Evolutionary conservation across 2,329 filamentous ascomycete genomes (phyloP).

Genomic region (Lachnellula subtilissima): DNA sequence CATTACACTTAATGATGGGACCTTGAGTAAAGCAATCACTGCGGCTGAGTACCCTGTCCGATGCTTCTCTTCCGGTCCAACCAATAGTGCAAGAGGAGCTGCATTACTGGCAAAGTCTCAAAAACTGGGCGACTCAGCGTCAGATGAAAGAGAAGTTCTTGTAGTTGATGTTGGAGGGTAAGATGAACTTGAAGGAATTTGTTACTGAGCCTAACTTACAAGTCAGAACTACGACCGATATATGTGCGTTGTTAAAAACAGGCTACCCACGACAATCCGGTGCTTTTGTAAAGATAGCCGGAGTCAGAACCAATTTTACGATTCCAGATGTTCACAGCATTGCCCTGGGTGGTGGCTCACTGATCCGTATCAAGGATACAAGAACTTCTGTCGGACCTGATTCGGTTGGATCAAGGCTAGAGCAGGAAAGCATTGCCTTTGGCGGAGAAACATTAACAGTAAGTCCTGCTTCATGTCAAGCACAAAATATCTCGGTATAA

Average conservation of each 20-base stretch:
- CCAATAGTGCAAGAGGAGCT: slow-evolving; percentile 59
- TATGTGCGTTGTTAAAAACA: slow-evolving; percentile 51
- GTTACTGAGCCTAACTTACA: slow-evolving; percentile 4
- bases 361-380: slow-evolving; percentile 38
- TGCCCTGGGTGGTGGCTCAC: slow-evolving; percentile 51
- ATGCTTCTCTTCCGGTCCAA: slow-evolving; percentile 59
- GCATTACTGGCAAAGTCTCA: slow-evolving; percentile 45
- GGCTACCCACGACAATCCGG: slow-evolving; percentile 57
- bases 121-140: slow-evolving; percentile 1
- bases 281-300: slow-evolving; percentile 52
- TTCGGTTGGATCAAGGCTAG: slow-evolving; percentile 50
- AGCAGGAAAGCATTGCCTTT: slow-evolving; percentile 45
- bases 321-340: slow-evolving; percentile 53
- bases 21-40: slow-evolving; percentile 48
- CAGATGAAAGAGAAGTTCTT: slow-evolving; percentile 31
- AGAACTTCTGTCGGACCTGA: slow-evolving; percentile 51
- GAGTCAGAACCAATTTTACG: slow-evolving; percentile 55
- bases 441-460: slow-evolving; percentile 50
- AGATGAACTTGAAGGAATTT: not conserved
- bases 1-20: slow-evolving; percentile 61
- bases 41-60: slow-evolving; percentile 54
- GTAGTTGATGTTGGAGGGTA: slow-evolving; percentile 51
- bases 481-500: slow-evolving; percentile 16
- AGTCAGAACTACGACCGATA: slow-evolving; percentile 52
- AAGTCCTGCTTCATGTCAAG: slow-evolving; percentile 33